Evolutionary conservation across 2,329 filamentous ascomycete genomes (phyloP).

Genomic region (Bipolaris cookei): DNA sequence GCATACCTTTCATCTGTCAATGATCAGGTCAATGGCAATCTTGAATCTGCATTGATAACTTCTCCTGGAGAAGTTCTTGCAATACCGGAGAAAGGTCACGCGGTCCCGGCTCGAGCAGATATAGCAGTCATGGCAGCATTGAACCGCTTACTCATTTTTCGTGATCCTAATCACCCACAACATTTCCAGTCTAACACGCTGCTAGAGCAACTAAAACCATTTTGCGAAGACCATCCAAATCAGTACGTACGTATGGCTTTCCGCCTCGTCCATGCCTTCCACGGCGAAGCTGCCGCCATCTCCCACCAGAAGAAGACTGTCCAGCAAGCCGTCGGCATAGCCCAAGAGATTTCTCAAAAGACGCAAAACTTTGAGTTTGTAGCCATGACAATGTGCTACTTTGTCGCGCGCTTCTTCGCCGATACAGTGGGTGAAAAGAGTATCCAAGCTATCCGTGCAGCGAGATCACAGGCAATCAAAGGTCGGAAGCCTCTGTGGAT

Average conservation of each 20-base stretch:
- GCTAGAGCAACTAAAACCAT: constrained; percentile 68
- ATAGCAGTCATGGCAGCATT: constrained; percentile 56
- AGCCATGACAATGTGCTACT: constrained; percentile 82
- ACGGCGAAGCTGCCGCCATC: constrained; percentile 68
- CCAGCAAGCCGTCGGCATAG: constrained; percentile 57
- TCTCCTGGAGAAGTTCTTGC: constrained; percentile 69
- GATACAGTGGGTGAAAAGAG: constrained; percentile 73
- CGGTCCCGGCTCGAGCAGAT: constrained; percentile 45
- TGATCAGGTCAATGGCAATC: constrained; percentile 76
- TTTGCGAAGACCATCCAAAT: constrained; percentile 73
- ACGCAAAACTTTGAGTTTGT: constrained; percentile 79
- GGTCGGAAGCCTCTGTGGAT: constrained; percentile 36
- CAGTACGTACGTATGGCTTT: constrained; percentile 79
- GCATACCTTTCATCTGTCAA: constrained; percentile 78
- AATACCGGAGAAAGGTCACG: constrained; percentile 48
- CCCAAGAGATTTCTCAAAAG: constrained; percentile 71
- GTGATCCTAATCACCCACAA: constrained; percentile 52
- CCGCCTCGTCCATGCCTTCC: constrained; percentile 72
- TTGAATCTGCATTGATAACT: constrained; percentile 69
- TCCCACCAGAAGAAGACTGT: constrained; percentile 81
- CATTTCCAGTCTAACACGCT: constrained; percentile 62
- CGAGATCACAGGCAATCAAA: constrained; percentile 32
- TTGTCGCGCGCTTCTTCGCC: constrained; percentile 82
- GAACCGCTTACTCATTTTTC: constrained; percentile 57
- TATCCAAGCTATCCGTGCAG: constrained; percentile 54